Evolutionary conservation across 306 rosid species (phyloP), one percentile per base, ranked within the genome.

Genomic region (Malus domestica): DNA sequence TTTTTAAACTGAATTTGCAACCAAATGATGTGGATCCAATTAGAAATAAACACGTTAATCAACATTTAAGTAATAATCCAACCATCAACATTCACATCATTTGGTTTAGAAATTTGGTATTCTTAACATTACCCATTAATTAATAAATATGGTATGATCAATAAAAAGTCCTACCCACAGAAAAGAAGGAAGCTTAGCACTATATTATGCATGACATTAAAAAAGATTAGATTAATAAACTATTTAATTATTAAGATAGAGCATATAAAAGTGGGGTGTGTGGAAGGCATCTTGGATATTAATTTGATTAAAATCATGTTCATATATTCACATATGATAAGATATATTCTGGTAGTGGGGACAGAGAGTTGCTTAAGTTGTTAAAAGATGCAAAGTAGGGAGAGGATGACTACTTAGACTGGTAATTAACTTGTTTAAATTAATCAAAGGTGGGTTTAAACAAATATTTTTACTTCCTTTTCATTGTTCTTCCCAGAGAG

Each of bases 311-410:
- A 68, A 59, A 64, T 32, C 55, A 69, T 29, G 60, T 42, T 57
- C 62, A 15, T 14, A 40, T 19, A 45, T 44, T 60, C 55, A 70
- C 27, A 70, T 29, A 71, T 8, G 73, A 71, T 81, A 80, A 59
- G 62, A 79, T 67, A 68, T 81, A 83, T 83, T 78, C 86, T 80
- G 85, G 67, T 63, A 6, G n/a, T 54, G 81, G 85, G 71, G 83
- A 78, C 84, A 70, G 61, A 82, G 74, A 80, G 79, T 84, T 85
- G 82, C 73, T 81, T 83, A 72, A 70, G 72, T 69, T 80, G 71
- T 67, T 22, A 67, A 83, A 15, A 75, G 85, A 73, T 85, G 83
- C 79, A 62, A 76, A 85, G 78, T 46, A 67, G 72, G 73, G 74
- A 83, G 68, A 30, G 44, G 51, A n/a, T 55, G 80, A 65, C 67